Evolutionary conservation across 176 grass and related monocot genomes (phyloP).

Genomic region (Juncus effusus): DNA sequence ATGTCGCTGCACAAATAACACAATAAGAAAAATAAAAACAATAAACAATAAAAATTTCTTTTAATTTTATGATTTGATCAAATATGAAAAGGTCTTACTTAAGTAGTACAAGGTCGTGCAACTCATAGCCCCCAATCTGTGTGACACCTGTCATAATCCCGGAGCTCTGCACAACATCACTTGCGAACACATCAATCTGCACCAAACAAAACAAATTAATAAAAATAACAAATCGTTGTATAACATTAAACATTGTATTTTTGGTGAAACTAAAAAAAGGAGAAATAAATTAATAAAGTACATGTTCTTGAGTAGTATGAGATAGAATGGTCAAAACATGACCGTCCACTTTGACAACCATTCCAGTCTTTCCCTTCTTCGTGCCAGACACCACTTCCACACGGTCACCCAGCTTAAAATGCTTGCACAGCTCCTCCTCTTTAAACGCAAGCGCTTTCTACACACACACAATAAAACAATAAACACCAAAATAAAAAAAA

Average conservation of each 20-base stretch:
- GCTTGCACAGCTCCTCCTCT: conserved; percentile 90
- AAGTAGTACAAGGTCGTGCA: conserved; percentile 87
- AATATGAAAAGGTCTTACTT: conserved; percentile 36
- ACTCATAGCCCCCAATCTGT: conserved; percentile 76
- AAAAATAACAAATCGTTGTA: neutral
- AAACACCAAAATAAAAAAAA: no score
- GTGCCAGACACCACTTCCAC: conserved; percentile 93
- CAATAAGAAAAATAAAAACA: neutral
- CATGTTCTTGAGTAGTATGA: conserved; percentile 93
- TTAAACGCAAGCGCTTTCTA: conserved; percentile 79
- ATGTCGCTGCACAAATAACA: conserved; percentile 57
- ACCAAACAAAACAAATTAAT: neutral
- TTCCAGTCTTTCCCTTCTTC: conserved; percentile 84
- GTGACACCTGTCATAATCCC: conserved; percentile 78
- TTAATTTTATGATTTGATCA: neutral
- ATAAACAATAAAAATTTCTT: conserved; percentile 5
- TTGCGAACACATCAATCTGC: conserved; percentile 77
- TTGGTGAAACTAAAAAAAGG: conserved; percentile 4
- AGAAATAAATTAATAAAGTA: conserved; percentile 28
- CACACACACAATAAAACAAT: no score
- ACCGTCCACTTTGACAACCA: conserved; percentile 93
- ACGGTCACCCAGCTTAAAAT: conserved; percentile 94
- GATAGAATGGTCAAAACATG: conserved; percentile 89
- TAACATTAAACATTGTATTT: neutral
- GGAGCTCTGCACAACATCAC: conserved; percentile 78